Conservation (phyloP, 1,284 basidiomycete species). For the Ceratobasidium sp. region DNA sequence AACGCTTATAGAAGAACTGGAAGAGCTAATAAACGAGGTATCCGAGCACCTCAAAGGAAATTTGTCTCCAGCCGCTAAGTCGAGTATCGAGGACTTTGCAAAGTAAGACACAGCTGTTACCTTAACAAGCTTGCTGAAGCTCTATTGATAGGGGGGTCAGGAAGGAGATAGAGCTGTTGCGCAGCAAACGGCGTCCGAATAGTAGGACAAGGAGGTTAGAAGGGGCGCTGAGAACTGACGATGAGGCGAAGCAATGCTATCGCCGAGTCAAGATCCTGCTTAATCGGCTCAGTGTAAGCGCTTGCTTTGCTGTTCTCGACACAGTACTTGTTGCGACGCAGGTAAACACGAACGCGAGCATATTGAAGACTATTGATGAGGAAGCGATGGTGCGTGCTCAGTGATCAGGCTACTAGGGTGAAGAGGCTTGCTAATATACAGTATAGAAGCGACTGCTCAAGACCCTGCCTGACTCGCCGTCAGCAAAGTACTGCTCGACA, state of each 20-base stretch:
- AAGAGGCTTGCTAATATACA: no score
- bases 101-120: no score
- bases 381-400: neutral
- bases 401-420: no score
- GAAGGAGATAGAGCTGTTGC: no score
- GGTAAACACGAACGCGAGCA: neutral
- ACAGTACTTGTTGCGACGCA: neutral
- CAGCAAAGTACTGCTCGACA: slow-evolving; percentile 7
- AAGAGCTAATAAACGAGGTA: no score
- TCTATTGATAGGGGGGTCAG: no score
- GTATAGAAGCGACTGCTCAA: neutral
- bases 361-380: slow-evolving; percentile 6
- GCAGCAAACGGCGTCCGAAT: neutral
- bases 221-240: neutral
- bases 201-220: no score
- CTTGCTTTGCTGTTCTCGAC: neutral
- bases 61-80: no score
- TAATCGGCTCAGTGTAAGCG: neutral
- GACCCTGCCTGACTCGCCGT: neutral
- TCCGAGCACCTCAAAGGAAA: no score
- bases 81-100: no score
- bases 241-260: neutral
- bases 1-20: no score
- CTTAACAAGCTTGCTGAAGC: no score
- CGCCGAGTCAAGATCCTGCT: neutral